Conservation (phyloP, 805 yeast genomes). For the Candida oleophila region DNA sequence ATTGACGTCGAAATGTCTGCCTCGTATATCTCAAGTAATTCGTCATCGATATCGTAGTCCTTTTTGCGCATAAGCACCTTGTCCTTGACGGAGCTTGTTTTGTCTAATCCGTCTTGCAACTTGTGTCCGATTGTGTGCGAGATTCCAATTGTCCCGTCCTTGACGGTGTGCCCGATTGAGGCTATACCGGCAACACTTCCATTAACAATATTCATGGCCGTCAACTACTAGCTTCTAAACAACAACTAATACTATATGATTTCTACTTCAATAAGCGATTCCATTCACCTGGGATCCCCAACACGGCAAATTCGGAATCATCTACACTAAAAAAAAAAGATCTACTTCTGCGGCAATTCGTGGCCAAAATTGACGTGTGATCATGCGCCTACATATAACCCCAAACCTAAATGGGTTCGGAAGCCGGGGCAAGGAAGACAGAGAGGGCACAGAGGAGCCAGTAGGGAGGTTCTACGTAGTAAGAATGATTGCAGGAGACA, state of each 20-base stretch:
- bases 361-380: not conserved
- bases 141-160: conserved; percentile 4
- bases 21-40: conserved; percentile 39
- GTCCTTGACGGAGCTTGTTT: conserved; percentile 10
- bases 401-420: not conserved
- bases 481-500: no score
- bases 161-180: not conserved
- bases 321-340: not conserved
- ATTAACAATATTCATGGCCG: conserved; percentile 2
- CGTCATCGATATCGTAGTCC: conserved; percentile 34
- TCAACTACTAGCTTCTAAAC: no score
- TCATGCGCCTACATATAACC: not conserved
- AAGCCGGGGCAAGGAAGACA: no score
- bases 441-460: no score
- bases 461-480: no score
- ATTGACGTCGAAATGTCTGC: conserved; percentile 41
- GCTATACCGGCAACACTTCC: conserved; percentile 5
- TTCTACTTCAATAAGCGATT: no score
- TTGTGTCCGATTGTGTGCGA: conserved; percentile 6
- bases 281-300: no score
- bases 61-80: conserved; percentile 10
- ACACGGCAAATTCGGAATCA: conserved; percentile 1
- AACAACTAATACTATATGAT: no score
- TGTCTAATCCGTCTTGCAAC: conserved; percentile 6
- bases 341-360: not conserved